Base-by-base conservation (phyloP, 805 yeast species). In the Teunomyces barrocoloradensis region DNA sequence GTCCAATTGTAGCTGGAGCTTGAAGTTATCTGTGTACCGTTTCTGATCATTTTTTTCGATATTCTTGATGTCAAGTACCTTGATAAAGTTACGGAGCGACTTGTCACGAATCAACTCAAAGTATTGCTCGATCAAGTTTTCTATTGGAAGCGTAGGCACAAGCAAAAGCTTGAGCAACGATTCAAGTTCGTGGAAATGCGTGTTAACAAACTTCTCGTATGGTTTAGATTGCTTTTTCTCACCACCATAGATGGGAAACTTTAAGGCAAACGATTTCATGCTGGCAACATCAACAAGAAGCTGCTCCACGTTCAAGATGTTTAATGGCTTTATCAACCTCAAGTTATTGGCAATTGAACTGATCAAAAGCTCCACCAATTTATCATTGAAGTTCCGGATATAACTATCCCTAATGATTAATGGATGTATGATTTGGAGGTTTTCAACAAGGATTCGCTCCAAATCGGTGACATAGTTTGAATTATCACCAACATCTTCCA, bases 341-440 rank as follows among this genome's bases (percentile, higher is more conserved):
- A 90, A 77, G 47, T 78, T 80, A 25, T 76, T 69, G 44, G 84
- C 59, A 55, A 85, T 82, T 13, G 83, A 78, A 32, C 68, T 69
- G 6, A 83, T 69, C 1, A 87, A 66, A 32, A 76, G 58, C 47
- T 91, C 97, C 20, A 89, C 81, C 13, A 87, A 67, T 48, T 85
- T 82, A 57, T 89, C 96, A 60, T 89, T 78, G 41, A 88, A 78
- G 58, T 84, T 84, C 53, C 95, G 76, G 9, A 80, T 74, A 59
- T 86, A 90, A 13, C 86, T 70, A 20, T 83, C 89, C 55, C 94
- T 78, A 30, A 84, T 80, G 38, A 89, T 75, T 51, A 73, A 74
- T 2, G 80, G 82, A 38, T 85, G 67, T 1, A 81, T 77, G n/a
- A 69, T 52, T 42, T 63, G 64, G 50, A 77, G 76, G 47, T 76